Conservation (phyloP, 352 stramenopile species). For the Pythium brassicae region DNA sequence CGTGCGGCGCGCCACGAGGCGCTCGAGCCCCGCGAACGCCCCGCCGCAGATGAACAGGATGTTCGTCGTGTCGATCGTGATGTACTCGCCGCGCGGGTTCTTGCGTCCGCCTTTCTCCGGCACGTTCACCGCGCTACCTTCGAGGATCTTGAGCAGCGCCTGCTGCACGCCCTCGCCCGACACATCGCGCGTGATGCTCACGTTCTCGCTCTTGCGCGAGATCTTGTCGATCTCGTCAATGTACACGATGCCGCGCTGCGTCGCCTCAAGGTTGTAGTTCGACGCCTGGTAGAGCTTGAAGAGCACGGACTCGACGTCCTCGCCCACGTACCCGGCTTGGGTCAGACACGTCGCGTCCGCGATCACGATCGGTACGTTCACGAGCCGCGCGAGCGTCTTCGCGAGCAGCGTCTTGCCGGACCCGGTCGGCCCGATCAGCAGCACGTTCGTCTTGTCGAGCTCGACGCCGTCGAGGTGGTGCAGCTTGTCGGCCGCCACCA, state of each 20-base stretch:
- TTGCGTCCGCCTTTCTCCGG: slow-evolving; percentile 96
- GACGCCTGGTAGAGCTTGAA: slow-evolving; percentile 97
- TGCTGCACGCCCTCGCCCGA: slow-evolving; percentile 98
- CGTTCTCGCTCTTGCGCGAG: slow-evolving; percentile 83
- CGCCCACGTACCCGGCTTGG: slow-evolving; percentile 97
- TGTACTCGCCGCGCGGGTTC: slow-evolving; percentile 95
- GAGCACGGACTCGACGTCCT: slow-evolving; percentile 98
- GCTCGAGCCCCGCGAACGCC: slow-evolving; percentile 95
- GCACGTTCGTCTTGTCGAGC: slow-evolving; percentile 98
- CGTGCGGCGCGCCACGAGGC: slow-evolving; percentile 92
- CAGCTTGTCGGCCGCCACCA: slow-evolving; percentile 34
- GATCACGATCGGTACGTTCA: slow-evolving; percentile 97
- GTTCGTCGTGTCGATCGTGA: slow-evolving; percentile 98
- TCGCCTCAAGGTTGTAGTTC: slow-evolving; percentile 94
- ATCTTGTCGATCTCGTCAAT: slow-evolving; percentile 99
- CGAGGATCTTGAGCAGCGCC: slow-evolving; percentile 98
- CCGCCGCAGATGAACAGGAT: slow-evolving; percentile 99
- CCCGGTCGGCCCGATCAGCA: slow-evolving; percentile 94
- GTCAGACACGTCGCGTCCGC: slow-evolving; percentile 97
- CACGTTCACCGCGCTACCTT: slow-evolving; percentile 97
- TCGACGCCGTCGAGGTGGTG: slow-evolving; percentile 86
- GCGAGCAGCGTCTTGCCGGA: slow-evolving; percentile 96
- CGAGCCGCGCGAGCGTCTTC: slow-evolving; percentile 94
- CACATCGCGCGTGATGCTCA: slow-evolving; percentile 96
- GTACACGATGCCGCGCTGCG: slow-evolving; percentile 97